phyloP scores from a whole-genome alignment of 768 basidiomycete species.

The Clathrus columnatus region DNA sequence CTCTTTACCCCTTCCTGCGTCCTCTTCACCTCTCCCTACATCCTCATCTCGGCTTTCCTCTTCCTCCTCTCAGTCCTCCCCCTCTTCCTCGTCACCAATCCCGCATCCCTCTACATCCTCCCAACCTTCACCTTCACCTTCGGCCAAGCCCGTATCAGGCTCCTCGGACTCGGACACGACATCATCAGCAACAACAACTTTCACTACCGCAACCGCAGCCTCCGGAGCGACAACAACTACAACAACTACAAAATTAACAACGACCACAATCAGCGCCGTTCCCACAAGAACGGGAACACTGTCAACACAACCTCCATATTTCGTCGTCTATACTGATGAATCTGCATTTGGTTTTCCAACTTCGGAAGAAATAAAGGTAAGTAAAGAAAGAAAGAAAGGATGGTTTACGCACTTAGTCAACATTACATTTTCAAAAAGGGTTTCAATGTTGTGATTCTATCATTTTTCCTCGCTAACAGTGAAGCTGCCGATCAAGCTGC shows the following conservation, averaged over 20 bases:
- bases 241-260: slow-evolving; percentile 26
- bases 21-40: no score
- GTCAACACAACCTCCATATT: background rate
- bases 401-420: no score
- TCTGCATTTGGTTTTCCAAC: background rate
- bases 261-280: slow-evolving; percentile 22
- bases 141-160: no score
- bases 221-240: slow-evolving; percentile 27
- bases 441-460: slow-evolving; percentile 12
- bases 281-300: background rate
- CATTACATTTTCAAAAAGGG: slow-evolving; percentile 1
- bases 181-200: no score
- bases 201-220: slow-evolving; percentile 20
- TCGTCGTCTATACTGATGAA: background rate
- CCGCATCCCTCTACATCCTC: slow-evolving; percentile 34
- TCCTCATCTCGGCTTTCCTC: no score
- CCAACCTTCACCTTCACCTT: no score
- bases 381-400: background rate
- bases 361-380: background rate
- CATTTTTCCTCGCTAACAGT: slow-evolving; percentile 9
- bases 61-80: no score
- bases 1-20: no score
- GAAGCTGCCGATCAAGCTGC: slow-evolving; percentile 10
- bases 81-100: slow-evolving; percentile 21
- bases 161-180: no score